Base-by-base conservation (phyloP, 768 basidiomycete species). In the Imleria badia region DNA sequence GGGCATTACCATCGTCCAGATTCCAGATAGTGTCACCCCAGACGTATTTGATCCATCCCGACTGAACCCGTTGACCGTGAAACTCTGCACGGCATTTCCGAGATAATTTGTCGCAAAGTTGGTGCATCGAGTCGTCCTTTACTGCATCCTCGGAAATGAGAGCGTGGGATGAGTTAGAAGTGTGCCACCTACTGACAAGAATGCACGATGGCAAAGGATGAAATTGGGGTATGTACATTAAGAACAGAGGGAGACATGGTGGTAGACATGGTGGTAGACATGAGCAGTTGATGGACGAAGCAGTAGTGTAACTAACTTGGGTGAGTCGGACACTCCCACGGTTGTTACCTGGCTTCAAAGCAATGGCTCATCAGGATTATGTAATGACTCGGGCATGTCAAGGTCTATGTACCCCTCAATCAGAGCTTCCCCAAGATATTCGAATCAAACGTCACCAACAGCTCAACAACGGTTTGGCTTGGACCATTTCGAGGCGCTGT, bases 31-130 rank as follows among this genome's bases (percentile, higher is more conserved):
- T 76, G 14, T 84, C 82, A 59, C 85, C 84, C 76, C 83, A 94
- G 57, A 89, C 82, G 66, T 98, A 98, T 64, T 94, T 92, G 45
- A 96, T 74, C 83, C 91, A 93, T 34, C 89, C 88, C 15, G 87
- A 77, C 30, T 83, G 85, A 19, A 94, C 82, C 19, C 81, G 80
- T 55, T 81, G 73, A 17, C 81, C 81, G 50, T 77, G 73, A 64
- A 85, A 85, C 20, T 82, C 82, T 1, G 77, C 76, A 40, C 79
- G 76, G 1, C 75, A 64, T 70, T 92, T 94, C 56, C 82, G 75
- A 62, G 79, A 89, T 48, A 94, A 78, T 58, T 86, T 89, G 66
- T 88, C 83, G 63, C 77, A 87, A 9, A 94, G 77, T 26, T 78
- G 76, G 22, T 77, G 71, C 34, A 92, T 66, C 4, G 83, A 78